A percentile compares a stretch with the other conserved stretches of the same genome.
Conservation (phyloP, 495 filamentous ascomycete genomes). For the Tuber melanosporum region DNA sequence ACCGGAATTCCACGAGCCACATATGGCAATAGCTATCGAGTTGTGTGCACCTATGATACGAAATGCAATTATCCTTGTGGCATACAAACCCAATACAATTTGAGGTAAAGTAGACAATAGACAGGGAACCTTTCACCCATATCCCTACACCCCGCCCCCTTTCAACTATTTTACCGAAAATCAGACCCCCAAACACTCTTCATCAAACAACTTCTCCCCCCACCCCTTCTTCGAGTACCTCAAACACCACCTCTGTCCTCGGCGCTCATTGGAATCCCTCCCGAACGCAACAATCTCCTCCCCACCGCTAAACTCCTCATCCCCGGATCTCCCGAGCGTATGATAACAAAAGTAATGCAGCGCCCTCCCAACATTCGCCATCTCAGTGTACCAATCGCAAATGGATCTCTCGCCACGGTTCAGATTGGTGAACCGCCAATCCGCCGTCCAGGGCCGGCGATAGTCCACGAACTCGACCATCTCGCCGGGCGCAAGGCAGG, state of each 20-base stretch:
- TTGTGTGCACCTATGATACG: background rate
- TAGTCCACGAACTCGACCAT: conserved; percentile 34
- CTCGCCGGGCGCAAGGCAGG: conserved; percentile 37
- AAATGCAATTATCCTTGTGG: background rate
- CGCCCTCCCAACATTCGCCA: conserved; percentile 37
- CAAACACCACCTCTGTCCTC: conserved; percentile 33
- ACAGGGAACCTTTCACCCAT: background rate
- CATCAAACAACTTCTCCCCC: conserved; percentile 28
- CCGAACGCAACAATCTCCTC: conserved; percentile 35
- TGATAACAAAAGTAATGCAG: conserved; percentile 41
- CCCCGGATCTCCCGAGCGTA: conserved; percentile 13
- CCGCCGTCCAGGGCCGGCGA: conserved; percentile 28
- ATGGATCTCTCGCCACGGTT: conserved; percentile 25
- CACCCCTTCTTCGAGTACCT: conserved; percentile 41
- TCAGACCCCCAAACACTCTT: conserved; percentile 35
- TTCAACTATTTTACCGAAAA: background rate
- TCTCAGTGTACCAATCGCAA: conserved; percentile 38
- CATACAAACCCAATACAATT: background rate
- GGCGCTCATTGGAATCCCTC: conserved; percentile 1
- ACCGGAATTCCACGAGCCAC: background rate
- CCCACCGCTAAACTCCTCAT: conserved; percentile 26
- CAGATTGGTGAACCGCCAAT: conserved; percentile 39
- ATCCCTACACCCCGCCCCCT: conserved; percentile 2
- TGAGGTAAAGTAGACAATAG: background rate
- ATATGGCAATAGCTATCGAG: background rate